phyloP scores from a whole-genome alignment of 176 grass and related monocot species.

The Triticum timopheevii region DNA sequence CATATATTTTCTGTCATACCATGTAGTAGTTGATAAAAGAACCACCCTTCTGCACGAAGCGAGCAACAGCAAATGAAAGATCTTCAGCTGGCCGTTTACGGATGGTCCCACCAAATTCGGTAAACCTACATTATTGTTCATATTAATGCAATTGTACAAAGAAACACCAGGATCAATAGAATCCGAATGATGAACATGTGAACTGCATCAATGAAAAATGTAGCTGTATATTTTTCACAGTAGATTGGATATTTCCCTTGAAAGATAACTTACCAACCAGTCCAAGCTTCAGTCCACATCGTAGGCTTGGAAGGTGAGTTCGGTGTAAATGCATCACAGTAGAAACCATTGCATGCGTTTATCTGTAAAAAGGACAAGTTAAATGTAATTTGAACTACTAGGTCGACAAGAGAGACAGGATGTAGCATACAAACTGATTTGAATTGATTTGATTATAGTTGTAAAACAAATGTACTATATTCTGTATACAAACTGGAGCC shows the following conservation, averaged over 20 bases:
- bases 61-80: constrained; percentile 90
- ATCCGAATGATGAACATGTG: not conserved
- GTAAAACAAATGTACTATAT: not conserved
- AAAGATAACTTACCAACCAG: constrained; percentile 74
- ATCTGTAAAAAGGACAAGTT: constrained; percentile 56
- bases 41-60: constrained; percentile 96
- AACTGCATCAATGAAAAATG: not conserved
- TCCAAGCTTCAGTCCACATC: constrained; percentile 99
- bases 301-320: constrained; percentile 84
- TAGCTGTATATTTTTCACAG: not conserved
- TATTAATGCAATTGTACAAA: constrained; percentile 16
- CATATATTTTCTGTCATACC: constrained; percentile 43
- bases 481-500: not conserved
- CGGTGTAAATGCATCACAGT: constrained; percentile 93
- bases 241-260: not conserved
- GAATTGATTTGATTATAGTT: not conserved
- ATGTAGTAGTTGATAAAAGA: constrained; percentile 99
- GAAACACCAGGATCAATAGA: constrained; percentile 2
- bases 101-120: constrained; percentile 90
- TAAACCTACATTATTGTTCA: constrained; percentile 65
- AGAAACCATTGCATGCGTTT: constrained; percentile 99
- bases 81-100: constrained; percentile 87
- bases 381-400: not conserved
- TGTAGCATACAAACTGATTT: not conserved
- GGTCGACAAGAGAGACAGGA: not conserved